Base-by-base conservation (phyloP, 371 early-diverging fungal species). In the Encephalitozoon intestinalis region DNA sequence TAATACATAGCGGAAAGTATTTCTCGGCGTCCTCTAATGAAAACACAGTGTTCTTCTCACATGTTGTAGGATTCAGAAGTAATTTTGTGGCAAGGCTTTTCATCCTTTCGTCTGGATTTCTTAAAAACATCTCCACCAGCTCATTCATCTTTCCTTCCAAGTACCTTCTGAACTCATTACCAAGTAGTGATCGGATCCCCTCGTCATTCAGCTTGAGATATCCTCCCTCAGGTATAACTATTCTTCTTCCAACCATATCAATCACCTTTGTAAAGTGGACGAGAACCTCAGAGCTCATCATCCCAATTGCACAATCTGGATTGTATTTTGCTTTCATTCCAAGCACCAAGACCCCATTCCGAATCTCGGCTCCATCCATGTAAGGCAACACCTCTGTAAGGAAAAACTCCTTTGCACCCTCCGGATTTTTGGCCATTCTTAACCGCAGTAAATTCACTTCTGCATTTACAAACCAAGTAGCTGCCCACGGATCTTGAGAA, bases 1-100 rank as follows among this genome's bases (percentile, higher is more conserved):
- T 25, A 3, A 86, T 81, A 53, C 86, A 86, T 6, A 51, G 79
- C 1, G 86, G 86, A 58, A 84, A 58, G 52, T 63, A 70, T 58
- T 63, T 74, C 44, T 75, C 73, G 8, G 68, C 40, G 2, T 51
- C 34, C 4, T 21, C 0, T 11, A 43, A 53, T 12, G 23, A 50
- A 28, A 63, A 23, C 4, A 8, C 30, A 21, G 49, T n/a, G 37
- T 21, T 40, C 7, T 37, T 18, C 25, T 23, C 5, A 9, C 40
- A 39, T 44, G 2, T 9, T 54, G 70, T 37, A 23, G 50, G 3
- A n/a, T 54, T 23, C 9, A 44, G 8, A 44, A 83, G 75, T 15
- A 79, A 41, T n/a, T 63, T 49, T 0, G 63, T 52, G 18, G 53
- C 3, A 21, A 82, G 40, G 49, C 23, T 67, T n/a, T 25, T 26